Base-by-base conservation (phyloP, 163 green algal genomes). In the Prototheca wickerhamii region DNA sequence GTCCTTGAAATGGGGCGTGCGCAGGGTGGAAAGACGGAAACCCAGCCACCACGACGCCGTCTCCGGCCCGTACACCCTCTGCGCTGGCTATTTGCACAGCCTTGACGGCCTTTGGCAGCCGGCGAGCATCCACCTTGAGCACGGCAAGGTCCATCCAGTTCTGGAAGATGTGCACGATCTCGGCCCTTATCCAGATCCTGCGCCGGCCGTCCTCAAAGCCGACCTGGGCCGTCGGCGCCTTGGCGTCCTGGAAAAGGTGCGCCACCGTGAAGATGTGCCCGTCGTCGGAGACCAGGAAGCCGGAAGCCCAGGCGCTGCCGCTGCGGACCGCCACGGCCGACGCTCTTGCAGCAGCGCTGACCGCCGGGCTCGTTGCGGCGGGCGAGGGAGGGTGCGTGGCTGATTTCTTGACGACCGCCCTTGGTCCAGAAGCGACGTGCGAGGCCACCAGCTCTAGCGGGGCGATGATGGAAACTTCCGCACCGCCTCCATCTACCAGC, bases 211-310 rank as follows among this genome's bases (percentile, higher is more conserved):
- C n/a, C n/a, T n/a, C n/a, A n/a, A n/a, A 28, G 23, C 7, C 49
- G 12, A 56, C 49, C 49, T n/a, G 1, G 12, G 49, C 49, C 49
- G 49, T 2, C 42, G 15, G 15, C 42, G 15, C 42, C 42, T 51
- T 15, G 42, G 42, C 42, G 42, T 18, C 42, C 15, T 51, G 15
- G 18, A 60, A 21, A 6, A 60, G 15, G 29, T 60, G 53, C 28
- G 53, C 53, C 29, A 37, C 53, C 12, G 53, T 60, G 28, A 60
- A 25, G 53, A 60, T 37, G 53, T 60, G 53, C 12, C 53, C 53
- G 10, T 15, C 23, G 0, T 21, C 5, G 12, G 29, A n/a, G 28
- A 60, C 53, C 29, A 37, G 29, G 12, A 60, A 20, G 53, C 53
- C 53, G 29, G 12, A 30, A 25, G 29, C 53, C 53, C 53, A 60